Conservation (phyloP, 768 basidiomycete species). For the Podaxis carcinomalis region DNA sequence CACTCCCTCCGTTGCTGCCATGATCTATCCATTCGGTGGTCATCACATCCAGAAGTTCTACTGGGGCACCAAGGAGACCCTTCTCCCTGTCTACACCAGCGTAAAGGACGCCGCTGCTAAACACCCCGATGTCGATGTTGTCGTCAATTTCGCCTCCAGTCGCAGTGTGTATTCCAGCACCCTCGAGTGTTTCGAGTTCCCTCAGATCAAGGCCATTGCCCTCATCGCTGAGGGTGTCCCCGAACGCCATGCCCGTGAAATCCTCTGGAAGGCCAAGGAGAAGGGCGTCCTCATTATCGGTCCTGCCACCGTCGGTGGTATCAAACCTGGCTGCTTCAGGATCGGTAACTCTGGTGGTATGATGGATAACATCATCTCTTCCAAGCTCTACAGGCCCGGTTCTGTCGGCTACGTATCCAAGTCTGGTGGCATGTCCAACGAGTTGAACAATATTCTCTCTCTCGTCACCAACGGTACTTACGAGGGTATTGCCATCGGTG, state of each 20-base stretch:
- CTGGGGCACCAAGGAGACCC: conserved; percentile 99
- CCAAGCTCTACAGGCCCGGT: conserved; percentile 96
- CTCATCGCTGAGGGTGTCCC: conserved; percentile 99
- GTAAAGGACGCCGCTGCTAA: conserved; percentile 89
- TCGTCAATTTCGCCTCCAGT: conserved; percentile 96
- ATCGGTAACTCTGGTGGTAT: conserved; percentile 99
- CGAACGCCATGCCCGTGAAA: conserved; percentile 94
- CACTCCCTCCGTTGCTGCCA: conserved; percentile 91
- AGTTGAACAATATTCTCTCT: conserved; percentile 99
- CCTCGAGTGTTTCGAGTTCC: conserved; percentile 76
- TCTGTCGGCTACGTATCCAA: conserved; percentile 99
- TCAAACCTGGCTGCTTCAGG: conserved; percentile 99
- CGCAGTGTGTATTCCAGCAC: conserved; percentile 95
- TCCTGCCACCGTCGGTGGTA: conserved; percentile 97
- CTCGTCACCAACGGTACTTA: conserved; percentile 96
- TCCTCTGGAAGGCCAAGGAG: conserved; percentile 81
- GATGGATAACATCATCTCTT: conserved; percentile 99
- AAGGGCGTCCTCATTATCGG: conserved; percentile 89
- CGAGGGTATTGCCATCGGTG: conserved; percentile 99
- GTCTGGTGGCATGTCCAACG: conserved; percentile 99
- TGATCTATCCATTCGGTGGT: conserved; percentile 99
- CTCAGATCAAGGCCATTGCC: conserved; percentile 63
- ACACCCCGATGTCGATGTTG: conserved; percentile 94
- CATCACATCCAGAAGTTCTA: conserved; percentile 99
- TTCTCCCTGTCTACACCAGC: conserved; percentile 94